Percentiles rank a stretch among this genome's conserved stretches.
These are phyloP conservation scores for Flammula alnicola DNA, from an alignment of 1,284 basidiomycete species.

Conservation along the genomic window DNA sequence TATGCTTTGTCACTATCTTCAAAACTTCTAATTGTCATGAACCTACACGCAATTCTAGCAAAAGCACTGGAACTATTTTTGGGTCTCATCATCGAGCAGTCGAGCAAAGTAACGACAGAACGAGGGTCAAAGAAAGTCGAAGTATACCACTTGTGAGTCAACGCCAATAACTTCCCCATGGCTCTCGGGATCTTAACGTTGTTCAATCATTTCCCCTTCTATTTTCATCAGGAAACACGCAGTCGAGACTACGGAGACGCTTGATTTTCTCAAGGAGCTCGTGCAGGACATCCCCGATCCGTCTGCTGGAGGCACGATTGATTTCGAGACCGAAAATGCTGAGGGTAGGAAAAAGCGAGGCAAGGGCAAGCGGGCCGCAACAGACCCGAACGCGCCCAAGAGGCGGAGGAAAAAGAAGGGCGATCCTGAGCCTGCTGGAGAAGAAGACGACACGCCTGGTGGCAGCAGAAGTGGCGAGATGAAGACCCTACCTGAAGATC, in stretches of 20 bases:
- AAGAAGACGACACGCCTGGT: conserved; percentile 23
- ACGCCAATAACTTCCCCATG: conserved; percentile 3
- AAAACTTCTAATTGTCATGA: conserved; percentile 2
- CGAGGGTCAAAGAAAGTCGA: conserved; percentile 92
- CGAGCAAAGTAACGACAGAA: conserved; percentile 80
- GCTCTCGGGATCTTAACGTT: no score
- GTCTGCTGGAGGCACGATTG: conserved; percentile 76
- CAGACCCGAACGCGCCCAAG: conserved; percentile 31
- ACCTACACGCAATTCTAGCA: conserved; percentile 53
- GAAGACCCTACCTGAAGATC: conserved; percentile 22
- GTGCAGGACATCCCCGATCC: conserved; percentile 92
- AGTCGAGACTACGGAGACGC: conserved; percentile 85
- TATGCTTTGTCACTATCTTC: background rate
- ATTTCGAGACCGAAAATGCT: conserved; percentile 63
- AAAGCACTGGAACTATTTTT: conserved; percentile 97
- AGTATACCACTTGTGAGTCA: conserved; percentile 89
- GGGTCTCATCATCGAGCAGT: conserved; percentile 83
- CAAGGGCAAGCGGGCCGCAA: conserved; percentile 48
- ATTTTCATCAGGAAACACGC: conserved; percentile 81
- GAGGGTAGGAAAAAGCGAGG: conserved; percentile 63
- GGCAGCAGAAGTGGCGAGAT: conserved; percentile 10
- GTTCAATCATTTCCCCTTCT: background rate
- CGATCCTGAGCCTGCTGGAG: conserved; percentile 33
- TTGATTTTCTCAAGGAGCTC: conserved; percentile 96
- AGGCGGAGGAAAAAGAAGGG: conserved; percentile 47